Percentiles rank a stretch among this genome's conserved stretches.
phyloP scores from a whole-genome alignment of 306 rosid genomes.

The Cucurbita maxima region DNA sequence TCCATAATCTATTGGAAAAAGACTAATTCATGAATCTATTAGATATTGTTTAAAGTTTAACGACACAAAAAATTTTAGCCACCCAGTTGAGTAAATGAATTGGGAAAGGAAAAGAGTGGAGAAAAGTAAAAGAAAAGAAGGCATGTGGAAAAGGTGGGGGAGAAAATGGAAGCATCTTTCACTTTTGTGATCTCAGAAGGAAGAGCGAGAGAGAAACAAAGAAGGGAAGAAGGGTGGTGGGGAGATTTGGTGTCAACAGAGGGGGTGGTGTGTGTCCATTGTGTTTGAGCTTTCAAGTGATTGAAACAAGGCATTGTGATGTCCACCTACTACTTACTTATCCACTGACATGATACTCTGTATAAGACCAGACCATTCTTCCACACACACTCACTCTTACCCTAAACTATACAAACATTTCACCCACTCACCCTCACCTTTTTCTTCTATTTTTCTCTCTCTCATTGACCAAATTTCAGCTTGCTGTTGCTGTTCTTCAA shows the following conservation, averaged over 20 bases:
- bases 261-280: too few relatives aligned
- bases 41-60: too few relatives aligned
- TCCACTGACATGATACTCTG: conserved; percentile 2
- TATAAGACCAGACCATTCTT: neutral
- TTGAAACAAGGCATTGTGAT: neutral
- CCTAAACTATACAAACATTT: neutral
- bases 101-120: neutral
- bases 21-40: too few relatives aligned
- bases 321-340: neutral
- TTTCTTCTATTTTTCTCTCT: neutral
- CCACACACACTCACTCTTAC: neutral
- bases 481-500: neutral
- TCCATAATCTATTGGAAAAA: too few relatives aligned
- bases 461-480: neutral
- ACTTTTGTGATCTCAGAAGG: conserved; percentile 5
- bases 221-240: neutral
- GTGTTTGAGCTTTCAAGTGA: neutral
- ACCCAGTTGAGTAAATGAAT: too few relatives aligned
- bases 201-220: neutral
- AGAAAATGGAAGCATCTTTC: conserved; percentile 5
- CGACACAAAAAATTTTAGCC: too few relatives aligned
- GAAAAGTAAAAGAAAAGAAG: neutral
- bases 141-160: neutral
- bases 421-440: neutral
- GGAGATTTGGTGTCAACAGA: neutral